Evolutionary conservation across 352 stramenopile genomes (phyloP), one percentile per base, ranked within the genome.

Genomic region (Globisporangium yorkense): DNA sequence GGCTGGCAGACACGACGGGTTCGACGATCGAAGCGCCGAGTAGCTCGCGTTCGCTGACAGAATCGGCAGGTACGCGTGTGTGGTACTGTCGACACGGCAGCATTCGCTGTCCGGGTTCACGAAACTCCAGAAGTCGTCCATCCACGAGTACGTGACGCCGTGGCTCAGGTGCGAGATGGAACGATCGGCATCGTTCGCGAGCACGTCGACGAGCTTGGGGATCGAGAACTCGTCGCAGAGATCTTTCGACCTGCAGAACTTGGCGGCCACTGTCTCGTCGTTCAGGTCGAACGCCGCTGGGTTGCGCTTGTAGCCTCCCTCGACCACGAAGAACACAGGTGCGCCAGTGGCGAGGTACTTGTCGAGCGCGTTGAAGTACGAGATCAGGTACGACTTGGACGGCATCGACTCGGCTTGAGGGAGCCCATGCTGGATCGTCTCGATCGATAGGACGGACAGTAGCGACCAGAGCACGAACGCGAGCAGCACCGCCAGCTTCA

Each of bases 91-190:
- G 35, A 89, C 64, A 7, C 76, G 77, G 41, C 82, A 92, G 56
- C 82, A 92, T 59, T 88, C 82, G 40, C 49, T 85, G 35, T 80
- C 68, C 10, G 78, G 66, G 13, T 75, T 71, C 41, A 81, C 62
- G 65, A 90, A 92, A 7, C 61, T 44, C 80, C 80, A 90, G 63
- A 89, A 88, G 55, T 89, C 74, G 63, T 92, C 82, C 20, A 90
- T 63, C 82, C 82, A 92, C 39, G 82, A 92, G 33, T 70, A 71
- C 59, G 80, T 74, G 33, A 79, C 61, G 24, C 67, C 67, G 2
- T 70, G 62, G 51, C 72, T 77, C 43, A 89, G 72, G 57, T 73
- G 80, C 18, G 77, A 79, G 9, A 80, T 54, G 39, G 65, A 69
- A 13, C 61, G 63, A n/a, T 72, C 56, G 5, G 47, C 57, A 33